Evolutionary conservation across 1,284 basidiomycete genomes (phyloP).

Genomic region (Meira nashicola): DNA sequence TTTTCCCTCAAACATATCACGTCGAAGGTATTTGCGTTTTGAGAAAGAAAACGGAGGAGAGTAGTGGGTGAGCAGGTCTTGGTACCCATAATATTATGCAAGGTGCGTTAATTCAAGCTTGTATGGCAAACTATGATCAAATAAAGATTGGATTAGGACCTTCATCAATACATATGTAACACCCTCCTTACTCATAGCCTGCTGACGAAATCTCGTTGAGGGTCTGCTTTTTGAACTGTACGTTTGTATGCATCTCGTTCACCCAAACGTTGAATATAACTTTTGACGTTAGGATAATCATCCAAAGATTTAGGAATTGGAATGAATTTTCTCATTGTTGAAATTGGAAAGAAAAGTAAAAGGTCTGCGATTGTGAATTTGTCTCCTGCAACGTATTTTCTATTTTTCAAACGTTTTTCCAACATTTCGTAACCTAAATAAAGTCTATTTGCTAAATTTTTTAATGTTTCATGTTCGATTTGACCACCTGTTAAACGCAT

Average conservation of each 20-base stretch:
- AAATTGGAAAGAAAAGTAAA: background rate
- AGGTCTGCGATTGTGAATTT: constrained; percentile 10
- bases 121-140: constrained; percentile 45
- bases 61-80: no score
- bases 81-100: constrained; percentile 39
- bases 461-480: background rate
- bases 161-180: no score
- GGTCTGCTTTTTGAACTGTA: background rate
- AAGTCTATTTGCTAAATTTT: background rate
- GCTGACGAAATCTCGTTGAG: background rate
- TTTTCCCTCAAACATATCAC: constrained; percentile 52
- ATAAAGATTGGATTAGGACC: constrained; percentile 37
- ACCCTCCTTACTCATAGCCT: no score
- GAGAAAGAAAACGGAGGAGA: background rate
- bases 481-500: background rate
- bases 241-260: constrained; percentile 4
- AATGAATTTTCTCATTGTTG: background rate
- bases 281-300: background rate
- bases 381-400: constrained; percentile 4
- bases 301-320: background rate
- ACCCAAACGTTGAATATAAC: background rate
- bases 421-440: background rate
- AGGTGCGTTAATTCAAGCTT: constrained; percentile 32
- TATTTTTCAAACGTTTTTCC: constrained; percentile 3
- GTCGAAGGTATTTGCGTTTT: constrained; percentile 50